Percentiles rank a stretch among this genome's conserved stretches.
These are phyloP conservation scores for Xylaria sp. DNA, from an alignment of 2,329 filamentous ascomycete genomes.

Conservation along the genomic window DNA sequence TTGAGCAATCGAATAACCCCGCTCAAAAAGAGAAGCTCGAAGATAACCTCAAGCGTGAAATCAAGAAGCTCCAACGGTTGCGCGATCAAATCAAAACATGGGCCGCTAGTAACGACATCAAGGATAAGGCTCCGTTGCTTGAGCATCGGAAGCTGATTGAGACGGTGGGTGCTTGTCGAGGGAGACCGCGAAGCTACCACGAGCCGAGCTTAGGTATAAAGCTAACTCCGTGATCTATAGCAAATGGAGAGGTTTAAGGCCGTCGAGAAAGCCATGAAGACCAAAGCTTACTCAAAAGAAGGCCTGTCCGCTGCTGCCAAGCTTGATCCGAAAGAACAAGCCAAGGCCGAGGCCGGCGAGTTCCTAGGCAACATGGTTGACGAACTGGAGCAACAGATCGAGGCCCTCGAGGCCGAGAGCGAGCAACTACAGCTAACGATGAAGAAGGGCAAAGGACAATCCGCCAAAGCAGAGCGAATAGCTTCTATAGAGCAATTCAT, in stretches of 20 bases:
- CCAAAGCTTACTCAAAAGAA: constrained; percentile 98
- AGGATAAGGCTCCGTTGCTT: constrained; percentile 93
- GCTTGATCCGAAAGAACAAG: constrained; percentile 95
- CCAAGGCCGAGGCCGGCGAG: constrained; percentile 81
- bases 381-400: constrained; percentile 89
- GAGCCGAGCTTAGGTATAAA: constrained; percentile 13
- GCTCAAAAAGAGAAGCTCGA: constrained; percentile 98
- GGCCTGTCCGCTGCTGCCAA: constrained; percentile 86
- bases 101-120: constrained; percentile 97
- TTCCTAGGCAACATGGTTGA: constrained; percentile 86
- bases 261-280: constrained; percentile 99
- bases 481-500: constrained; percentile 77
- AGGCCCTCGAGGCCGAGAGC: constrained; percentile 83
- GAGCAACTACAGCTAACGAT: constrained; percentile 80
- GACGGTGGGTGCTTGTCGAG: constrained; percentile 59
- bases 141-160: constrained; percentile 96
- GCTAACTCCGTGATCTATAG: constrained; percentile 41
- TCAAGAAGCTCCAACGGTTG: constrained; percentile 97
- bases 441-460: constrained; percentile 92
- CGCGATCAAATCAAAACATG: constrained; percentile 99
- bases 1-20: constrained; percentile 83
- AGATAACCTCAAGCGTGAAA: constrained; percentile 96
- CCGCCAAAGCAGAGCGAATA: constrained; percentile 77
- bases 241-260: constrained; percentile 99
- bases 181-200: constrained; percentile 1